Conservation (phyloP, 192 early-diverging fungal species). For the Linnemannia elongata region DNA sequence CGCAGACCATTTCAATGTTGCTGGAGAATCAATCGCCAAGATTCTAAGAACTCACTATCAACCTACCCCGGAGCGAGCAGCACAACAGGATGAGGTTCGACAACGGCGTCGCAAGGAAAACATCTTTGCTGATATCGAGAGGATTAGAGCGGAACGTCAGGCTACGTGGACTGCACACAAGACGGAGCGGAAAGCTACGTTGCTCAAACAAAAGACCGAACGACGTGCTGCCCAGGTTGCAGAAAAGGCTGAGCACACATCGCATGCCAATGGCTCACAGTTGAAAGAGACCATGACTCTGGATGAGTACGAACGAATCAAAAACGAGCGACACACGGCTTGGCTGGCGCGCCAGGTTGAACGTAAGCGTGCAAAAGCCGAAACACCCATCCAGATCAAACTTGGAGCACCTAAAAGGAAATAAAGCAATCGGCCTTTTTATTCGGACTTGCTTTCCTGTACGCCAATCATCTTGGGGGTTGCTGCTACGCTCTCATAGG, state of each 20-base stretch:
- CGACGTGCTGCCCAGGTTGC: neutral
- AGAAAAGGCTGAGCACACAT: neutral
- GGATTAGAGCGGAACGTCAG: conserved; percentile 10
- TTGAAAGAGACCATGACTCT: neutral
- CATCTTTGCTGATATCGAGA: neutral
- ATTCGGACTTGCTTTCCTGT: neutral
- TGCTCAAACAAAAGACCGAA: neutral
- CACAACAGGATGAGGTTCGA: conserved; percentile 34
- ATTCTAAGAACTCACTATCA: conserved; percentile 33
- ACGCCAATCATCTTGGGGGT: conserved; percentile 21
- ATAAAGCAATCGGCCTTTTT: neutral
- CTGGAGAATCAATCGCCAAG: conserved; percentile 27
- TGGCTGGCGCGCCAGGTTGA: neutral
- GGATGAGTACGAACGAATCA: neutral
- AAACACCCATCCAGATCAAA: neutral
- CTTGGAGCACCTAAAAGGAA: conserved; percentile 28
- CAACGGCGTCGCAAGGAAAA: conserved; percentile 20
- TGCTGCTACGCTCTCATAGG: neutral
- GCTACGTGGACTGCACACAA: conserved; percentile 6
- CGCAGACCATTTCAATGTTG: conserved; percentile 40
- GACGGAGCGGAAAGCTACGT: neutral
- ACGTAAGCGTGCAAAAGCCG: neutral
- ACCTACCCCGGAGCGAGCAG: conserved; percentile 14
- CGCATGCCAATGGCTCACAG: neutral
- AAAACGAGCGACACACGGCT: neutral